Conservation (phyloP, 192 early-diverging fungal species). For the Gigaspora rosea region DNA sequence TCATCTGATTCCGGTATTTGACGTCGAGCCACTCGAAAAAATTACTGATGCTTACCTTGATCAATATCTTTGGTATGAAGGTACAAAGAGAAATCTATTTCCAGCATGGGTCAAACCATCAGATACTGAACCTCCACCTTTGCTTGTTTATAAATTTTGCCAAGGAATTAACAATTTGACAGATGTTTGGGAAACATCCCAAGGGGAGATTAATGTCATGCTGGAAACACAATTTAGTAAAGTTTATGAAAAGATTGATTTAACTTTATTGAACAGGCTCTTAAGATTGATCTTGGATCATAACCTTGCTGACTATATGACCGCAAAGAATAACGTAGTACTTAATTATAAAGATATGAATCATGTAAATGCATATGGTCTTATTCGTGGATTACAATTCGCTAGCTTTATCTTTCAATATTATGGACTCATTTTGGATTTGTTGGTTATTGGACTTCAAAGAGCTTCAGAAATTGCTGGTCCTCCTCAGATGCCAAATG, state of each 20-base stretch:
- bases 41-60: slow-evolving; percentile 99
- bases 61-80: slow-evolving; percentile 99
- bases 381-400: slow-evolving; percentile 98
- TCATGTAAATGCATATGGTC: slow-evolving; percentile 95
- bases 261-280: slow-evolving; percentile 91
- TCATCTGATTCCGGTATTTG: slow-evolving; percentile 96
- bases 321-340: slow-evolving; percentile 98
- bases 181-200: slow-evolving; percentile 90
- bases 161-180: slow-evolving; percentile 98
- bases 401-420: slow-evolving; percentile 98
- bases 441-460: slow-evolving; percentile 91
- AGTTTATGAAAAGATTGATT: slow-evolving; percentile 96
- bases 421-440: slow-evolving; percentile 95
- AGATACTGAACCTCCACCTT: slow-evolving; percentile 94
- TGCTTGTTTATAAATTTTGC: slow-evolving; percentile 94
- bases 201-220: slow-evolving; percentile 95
- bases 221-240: slow-evolving; percentile 92
- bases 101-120: slow-evolving; percentile 99
- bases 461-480: slow-evolving; percentile 98
- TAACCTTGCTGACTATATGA: slow-evolving; percentile 99
- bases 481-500: slow-evolving; percentile 87
- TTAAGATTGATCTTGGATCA: slow-evolving; percentile 96
- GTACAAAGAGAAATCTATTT: slow-evolving; percentile 95
- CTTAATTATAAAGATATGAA: slow-evolving; percentile 99
- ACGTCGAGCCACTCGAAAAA: slow-evolving; percentile 99